phyloP scores from a whole-genome alignment of 495 filamentous ascomycete species.

The Xylaria curta region DNA sequence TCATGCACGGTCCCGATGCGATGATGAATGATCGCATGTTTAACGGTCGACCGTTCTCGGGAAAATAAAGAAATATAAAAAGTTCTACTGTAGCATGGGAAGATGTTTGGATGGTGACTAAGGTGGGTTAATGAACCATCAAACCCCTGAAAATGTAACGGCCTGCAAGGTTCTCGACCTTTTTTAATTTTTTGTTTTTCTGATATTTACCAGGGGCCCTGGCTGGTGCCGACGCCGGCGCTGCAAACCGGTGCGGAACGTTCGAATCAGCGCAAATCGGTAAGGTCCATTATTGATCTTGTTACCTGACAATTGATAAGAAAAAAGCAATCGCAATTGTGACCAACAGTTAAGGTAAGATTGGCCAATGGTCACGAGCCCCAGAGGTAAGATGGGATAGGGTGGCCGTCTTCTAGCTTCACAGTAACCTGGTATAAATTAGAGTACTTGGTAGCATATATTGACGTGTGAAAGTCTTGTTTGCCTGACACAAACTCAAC shows the following conservation, averaged over 20 bases:
- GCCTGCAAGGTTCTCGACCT: conserved; percentile 16
- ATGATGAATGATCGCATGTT: conserved; percentile 5
- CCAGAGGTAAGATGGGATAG: background rate
- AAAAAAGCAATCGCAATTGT: conserved; percentile 8
- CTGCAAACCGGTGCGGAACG: background rate
- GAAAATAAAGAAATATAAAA: background rate
- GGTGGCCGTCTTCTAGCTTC: background rate
- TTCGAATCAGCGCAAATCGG: background rate
- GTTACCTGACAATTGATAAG: background rate
- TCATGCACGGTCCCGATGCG: background rate
- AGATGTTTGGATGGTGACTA: background rate
- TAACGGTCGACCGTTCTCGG: background rate
- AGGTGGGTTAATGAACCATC: background rate
- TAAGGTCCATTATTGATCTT: background rate
- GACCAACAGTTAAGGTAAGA: conserved; percentile 7
- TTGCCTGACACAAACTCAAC: conserved; percentile 2
- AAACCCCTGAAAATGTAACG: conserved; percentile 13
- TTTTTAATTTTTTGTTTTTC: background rate
- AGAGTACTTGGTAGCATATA: background rate
- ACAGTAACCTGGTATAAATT: background rate
- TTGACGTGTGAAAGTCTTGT: conserved; percentile 11
- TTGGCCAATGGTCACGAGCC: background rate
- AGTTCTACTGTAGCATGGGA: background rate
- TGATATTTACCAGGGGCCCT: conserved; percentile 11
- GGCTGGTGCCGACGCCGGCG: background rate